phyloP scores from a whole-genome alignment of 1,284 basidiomycete species.

The Cryptococcus sp. region DNA sequence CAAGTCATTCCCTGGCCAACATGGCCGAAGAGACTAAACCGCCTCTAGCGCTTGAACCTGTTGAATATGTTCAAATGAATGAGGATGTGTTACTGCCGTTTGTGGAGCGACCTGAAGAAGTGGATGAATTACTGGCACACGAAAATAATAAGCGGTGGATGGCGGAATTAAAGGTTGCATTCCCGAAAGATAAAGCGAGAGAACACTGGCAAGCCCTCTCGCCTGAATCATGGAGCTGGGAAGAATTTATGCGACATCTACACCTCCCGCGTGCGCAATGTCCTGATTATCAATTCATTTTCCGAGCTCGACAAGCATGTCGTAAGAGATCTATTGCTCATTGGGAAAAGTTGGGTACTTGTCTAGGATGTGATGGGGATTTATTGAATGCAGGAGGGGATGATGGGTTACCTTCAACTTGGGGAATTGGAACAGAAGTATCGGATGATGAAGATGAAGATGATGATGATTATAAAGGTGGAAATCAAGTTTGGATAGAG shows the following conservation, averaged over 20 bases:
- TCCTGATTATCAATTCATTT: constrained; percentile 44
- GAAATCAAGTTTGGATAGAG: constrained; percentile 40
- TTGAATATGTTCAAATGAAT: constrained; percentile 46
- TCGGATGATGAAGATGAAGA: constrained; percentile 25
- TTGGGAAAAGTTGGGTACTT: constrained; percentile 45
- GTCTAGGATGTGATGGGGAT: constrained; percentile 45
- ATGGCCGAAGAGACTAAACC: constrained; percentile 7
- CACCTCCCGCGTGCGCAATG: constrained; percentile 31
- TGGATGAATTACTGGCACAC: constrained; percentile 33
- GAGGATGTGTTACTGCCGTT: constrained; percentile 43
- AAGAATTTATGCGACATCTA: constrained; percentile 41
- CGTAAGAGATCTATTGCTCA: constrained; percentile 33
- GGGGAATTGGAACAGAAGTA: constrained; percentile 37
- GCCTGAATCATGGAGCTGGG: constrained; percentile 42
- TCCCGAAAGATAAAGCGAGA: constrained; percentile 30
- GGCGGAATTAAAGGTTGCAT: constrained; percentile 34
- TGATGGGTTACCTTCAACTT: constrained; percentile 31
- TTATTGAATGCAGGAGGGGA: constrained; percentile 44
- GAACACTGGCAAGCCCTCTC: constrained; percentile 33
- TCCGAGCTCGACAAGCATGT: constrained; percentile 36
- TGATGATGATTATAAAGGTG: constrained; percentile 23
- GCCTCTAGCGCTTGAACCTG: constrained; percentile 42
- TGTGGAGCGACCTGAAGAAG: constrained; percentile 39
- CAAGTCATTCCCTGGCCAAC: not conserved
- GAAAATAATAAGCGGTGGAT: constrained; percentile 35